phyloP scores from a whole-genome alignment of 768 basidiomycete genomes.

The Suillus variegatus region DNA sequence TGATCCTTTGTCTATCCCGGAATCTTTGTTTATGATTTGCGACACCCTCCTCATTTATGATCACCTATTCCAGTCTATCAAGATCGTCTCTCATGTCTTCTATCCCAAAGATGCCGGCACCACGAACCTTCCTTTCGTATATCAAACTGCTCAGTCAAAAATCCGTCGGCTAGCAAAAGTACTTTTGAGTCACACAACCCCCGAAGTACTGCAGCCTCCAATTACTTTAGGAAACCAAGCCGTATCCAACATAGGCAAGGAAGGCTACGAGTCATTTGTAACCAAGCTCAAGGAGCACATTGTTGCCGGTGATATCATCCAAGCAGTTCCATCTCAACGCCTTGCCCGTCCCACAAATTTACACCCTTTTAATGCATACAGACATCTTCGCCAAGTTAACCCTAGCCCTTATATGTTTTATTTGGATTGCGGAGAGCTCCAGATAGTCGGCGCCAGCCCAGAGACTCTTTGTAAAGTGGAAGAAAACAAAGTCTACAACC shows the following conservation, averaged over 20 bases:
- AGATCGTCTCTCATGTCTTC: conserved; percentile 96
- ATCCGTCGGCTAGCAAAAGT: conserved; percentile 78
- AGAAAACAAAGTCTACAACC: conserved; percentile 90
- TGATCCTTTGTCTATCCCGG: conserved; percentile 89
- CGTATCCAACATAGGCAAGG: conserved; percentile 90
- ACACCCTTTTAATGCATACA: conserved; percentile 97
- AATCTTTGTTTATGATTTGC: conserved; percentile 95
- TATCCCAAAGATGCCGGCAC: conserved; percentile 68
- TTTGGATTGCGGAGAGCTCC: conserved; percentile 88
- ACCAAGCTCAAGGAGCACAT: conserved; percentile 93
- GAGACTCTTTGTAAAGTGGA: conserved; percentile 97
- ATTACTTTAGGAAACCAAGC: conserved; percentile 64
- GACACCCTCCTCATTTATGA: conserved; percentile 97
- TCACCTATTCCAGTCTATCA: conserved; percentile 93
- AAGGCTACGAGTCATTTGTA: conserved; percentile 89
- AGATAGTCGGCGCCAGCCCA: conserved; percentile 97
- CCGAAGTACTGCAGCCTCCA: conserved; percentile 69
- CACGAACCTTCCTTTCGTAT: conserved; percentile 78
- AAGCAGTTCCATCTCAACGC: conserved; percentile 96
- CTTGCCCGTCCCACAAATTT: conserved; percentile 81
- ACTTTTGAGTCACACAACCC: conserved; percentile 51
- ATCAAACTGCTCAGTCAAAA: conserved; percentile 83
- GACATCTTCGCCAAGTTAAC: conserved; percentile 91
- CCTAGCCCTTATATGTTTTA: conserved; percentile 99
- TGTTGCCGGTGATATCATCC: conserved; percentile 95